phyloP scores from a whole-genome alignment of 2,329 filamentous ascomycete genomes.

The Penicillium verrucosum region DNA sequence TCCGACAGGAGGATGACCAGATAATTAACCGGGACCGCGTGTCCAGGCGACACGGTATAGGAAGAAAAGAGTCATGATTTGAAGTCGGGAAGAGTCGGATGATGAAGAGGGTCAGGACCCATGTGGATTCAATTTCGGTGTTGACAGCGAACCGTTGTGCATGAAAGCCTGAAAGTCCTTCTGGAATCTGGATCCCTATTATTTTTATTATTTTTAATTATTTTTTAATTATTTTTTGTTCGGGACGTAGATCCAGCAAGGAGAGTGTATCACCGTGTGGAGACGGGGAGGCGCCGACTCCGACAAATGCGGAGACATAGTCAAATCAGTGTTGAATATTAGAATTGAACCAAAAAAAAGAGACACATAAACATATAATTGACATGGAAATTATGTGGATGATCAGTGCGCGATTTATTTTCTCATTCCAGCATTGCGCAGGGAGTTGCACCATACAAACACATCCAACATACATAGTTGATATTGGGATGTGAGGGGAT shows the following conservation, averaged over 20 bases:
- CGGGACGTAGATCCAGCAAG: conserved; percentile 25
- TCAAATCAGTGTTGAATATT: conserved; percentile 1
- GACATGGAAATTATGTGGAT: background rate
- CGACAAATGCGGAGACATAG: conserved; percentile 15
- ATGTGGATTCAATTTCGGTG: conserved; percentile 26
- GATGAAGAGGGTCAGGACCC: conserved; percentile 13
- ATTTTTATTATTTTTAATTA: conserved; percentile 13
- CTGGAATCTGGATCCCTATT: conserved; percentile 25
- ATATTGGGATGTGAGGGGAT: background rate
- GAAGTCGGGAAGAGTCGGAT: conserved; percentile 31
- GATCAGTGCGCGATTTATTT: conserved; percentile 5
- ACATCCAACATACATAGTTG: no score
- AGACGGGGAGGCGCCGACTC: conserved; percentile 16
- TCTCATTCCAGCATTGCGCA: conserved; percentile 4
- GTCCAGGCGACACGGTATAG: conserved; percentile 17
- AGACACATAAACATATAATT: background rate
- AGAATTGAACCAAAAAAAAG: background rate
- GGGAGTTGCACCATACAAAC: background rate
- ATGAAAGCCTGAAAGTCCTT: conserved; percentile 4
- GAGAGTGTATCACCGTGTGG: conserved; percentile 13
- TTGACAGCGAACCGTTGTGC: conserved; percentile 27
- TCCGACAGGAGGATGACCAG: conserved; percentile 46
- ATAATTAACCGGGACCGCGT: conserved; percentile 24
- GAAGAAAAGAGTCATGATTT: conserved; percentile 23
- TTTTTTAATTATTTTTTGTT: conserved; percentile 16